phyloP scores from a whole-genome alignment of 768 basidiomycete species.

The Megacollybia marginata region DNA sequence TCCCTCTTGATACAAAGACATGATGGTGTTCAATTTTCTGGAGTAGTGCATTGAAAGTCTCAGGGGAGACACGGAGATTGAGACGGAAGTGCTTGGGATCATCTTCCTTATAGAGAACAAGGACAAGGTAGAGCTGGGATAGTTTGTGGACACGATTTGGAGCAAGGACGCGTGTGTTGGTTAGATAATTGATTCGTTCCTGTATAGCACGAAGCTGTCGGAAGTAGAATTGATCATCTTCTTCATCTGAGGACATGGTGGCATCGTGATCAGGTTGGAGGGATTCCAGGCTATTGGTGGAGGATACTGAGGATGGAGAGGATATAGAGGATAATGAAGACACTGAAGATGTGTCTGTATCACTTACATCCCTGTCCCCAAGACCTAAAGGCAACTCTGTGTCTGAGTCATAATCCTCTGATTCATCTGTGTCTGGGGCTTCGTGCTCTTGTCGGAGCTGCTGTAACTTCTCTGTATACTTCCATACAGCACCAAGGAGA shows the following conservation, averaged over 20 bases:
- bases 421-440: not conserved
- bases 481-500: not conserved
- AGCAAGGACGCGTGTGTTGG: not conserved
- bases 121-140: too few species aligned
- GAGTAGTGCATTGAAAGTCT: not conserved
- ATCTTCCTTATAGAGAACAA: constrained; percentile 1
- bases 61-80: not conserved
- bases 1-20: not conserved
- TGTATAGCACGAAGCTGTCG: not conserved
- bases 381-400: not conserved
- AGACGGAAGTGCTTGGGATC: not conserved
- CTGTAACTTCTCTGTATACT: not conserved
- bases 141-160: constrained; percentile 1
- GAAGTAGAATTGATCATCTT: not conserved
- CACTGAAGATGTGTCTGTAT: not conserved
- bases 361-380: not conserved
- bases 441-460: not conserved
- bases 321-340: not conserved
- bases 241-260: not conserved
- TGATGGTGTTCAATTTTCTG: not conserved
- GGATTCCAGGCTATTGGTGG: not conserved
- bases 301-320: too few species aligned
- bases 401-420: not conserved
- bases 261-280: not conserved
- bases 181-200: not conserved